These are phyloP conservation scores for Mycena alexandri DNA, from an alignment of 768 basidiomycete species.

Conservation along the genomic window DNA sequence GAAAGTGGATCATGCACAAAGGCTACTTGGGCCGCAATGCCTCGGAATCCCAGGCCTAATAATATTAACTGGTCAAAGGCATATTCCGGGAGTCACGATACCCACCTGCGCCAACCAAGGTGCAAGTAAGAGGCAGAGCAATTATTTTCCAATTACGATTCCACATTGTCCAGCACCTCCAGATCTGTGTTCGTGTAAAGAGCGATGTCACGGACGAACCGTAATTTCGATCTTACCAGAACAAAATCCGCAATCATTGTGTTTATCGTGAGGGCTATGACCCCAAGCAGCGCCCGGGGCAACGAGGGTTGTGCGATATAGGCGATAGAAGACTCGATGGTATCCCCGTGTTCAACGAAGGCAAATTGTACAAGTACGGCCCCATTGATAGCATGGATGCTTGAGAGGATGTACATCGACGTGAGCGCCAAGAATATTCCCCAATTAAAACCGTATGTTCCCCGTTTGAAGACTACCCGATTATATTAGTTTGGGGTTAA, in stretches of 20 bases:
- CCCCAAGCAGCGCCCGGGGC: neutral
- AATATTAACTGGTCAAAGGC: neutral
- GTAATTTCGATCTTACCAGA: no score
- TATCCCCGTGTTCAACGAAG: neutral
- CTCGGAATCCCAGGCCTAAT: slow-evolving; percentile 15
- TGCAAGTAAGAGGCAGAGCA: slow-evolving; percentile 6
- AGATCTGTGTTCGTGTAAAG: slow-evolving; percentile 4
- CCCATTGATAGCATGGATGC: neutral
- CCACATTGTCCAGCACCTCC: slow-evolving; percentile 28
- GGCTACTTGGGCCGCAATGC: slow-evolving; percentile 14
- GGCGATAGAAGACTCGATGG: slow-evolving; percentile 1
- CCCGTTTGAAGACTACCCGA: neutral
- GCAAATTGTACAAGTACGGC: neutral
- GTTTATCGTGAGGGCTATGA: slow-evolving; percentile 3
- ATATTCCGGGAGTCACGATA: neutral
- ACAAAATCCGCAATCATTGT: neutral
- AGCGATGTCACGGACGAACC: no score
- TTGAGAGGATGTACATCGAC: slow-evolving; percentile 1
- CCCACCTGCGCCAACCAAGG: slow-evolving; percentile 21
- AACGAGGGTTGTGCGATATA: neutral
- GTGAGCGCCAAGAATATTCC: neutral
- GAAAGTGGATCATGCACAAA: slow-evolving; percentile 13
- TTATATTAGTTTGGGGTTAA: neutral
- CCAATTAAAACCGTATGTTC: slow-evolving; percentile 3
- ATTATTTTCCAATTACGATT: slow-evolving; percentile 17